Evolutionary conservation across 495 filamentous ascomycete genomes (phyloP), one percentile per base, ranked within the genome.

Genomic region (Pyrenula aspistea): DNA sequence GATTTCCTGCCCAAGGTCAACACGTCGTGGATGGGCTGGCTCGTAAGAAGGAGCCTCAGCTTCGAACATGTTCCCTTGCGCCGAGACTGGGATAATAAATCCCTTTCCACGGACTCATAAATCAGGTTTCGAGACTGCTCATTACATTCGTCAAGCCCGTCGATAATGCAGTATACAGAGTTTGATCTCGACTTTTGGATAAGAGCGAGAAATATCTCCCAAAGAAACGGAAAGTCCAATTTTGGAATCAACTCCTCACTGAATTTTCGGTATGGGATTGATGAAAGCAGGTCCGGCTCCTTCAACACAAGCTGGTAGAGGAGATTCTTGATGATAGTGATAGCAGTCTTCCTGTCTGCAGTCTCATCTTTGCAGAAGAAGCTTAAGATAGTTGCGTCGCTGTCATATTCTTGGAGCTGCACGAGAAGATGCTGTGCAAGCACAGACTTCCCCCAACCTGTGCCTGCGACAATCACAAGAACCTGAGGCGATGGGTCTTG

Each of bases 321-420:
- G 12, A 57, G 48, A 20, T 48, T 51, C 49, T 51, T 54, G n/a
- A 57, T 10, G 2, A 51, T 48, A n/a, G 48, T 51, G 2, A 12
- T 51, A 19, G 25, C 47, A 10, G 55, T 57, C 49, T 51, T 22
- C 10, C 10, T 25, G 11, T 24, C 52, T 8, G 22, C 20, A 24
- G 49, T 51, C 12, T 57, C 47, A 15, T 57, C 55, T 19, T 57
- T 51, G 22, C 49, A 57, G 47, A 57, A 57, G 47, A 57, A 57
- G 22, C 24, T 51, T 3, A 57, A 25, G 20, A 57, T 22, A 0
- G 49, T n/a, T 22, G 55, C 21, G 12, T 2, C 25, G 11, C 8
- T 22, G 10, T 21, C n/a, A 2, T 19, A 22, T 1, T 36, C 48
- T 42, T 57, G 23, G 12, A 57, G 8, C 4, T 23, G 2, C 0